These are phyloP conservation scores for Tetradesmus obliquus DNA, from an alignment of 139 green algal genomes.

Conservation along the genomic window DNA sequence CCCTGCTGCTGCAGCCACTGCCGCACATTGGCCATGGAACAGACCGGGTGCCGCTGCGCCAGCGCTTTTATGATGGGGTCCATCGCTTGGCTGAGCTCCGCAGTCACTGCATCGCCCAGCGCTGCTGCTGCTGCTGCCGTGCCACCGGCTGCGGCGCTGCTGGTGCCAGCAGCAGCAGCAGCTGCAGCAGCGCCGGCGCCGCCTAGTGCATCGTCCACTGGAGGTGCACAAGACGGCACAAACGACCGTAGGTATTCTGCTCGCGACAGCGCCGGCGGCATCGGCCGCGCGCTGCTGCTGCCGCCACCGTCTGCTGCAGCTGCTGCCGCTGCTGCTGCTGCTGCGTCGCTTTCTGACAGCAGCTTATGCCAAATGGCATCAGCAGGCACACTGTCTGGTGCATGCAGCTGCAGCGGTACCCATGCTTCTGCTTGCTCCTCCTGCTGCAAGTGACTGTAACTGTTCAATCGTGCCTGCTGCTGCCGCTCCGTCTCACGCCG, in stretches of 20 bases:
- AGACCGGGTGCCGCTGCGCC: not conserved
- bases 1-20: conserved; percentile 8
- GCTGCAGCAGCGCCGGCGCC: not conserved
- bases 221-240: not conserved
- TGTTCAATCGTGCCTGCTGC: conserved; percentile 71
- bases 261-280: conserved; percentile 4
- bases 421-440: conserved; percentile 48
- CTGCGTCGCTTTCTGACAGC: not conserved
- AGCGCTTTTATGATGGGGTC: not conserved
- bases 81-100: not conserved
- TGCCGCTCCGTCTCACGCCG: conserved; percentile 91
- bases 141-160: not conserved
- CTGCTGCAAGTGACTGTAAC: conserved; percentile 71
- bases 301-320: not conserved
- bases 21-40: conserved; percentile 25
- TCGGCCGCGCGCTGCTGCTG: conserved; percentile 2
- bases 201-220: not conserved
- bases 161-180: not conserved
- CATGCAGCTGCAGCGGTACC: conserved; percentile 33
- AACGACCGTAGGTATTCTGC: conserved; percentile 20
- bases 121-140: conserved; percentile 10
- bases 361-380: conserved; percentile 31
- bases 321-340: conserved; percentile 29
- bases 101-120: not conserved
- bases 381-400: conserved; percentile 61